phyloP scores from a whole-genome alignment of 768 basidiomycete species.

The Cystofilobasidium ferigula region DNA sequence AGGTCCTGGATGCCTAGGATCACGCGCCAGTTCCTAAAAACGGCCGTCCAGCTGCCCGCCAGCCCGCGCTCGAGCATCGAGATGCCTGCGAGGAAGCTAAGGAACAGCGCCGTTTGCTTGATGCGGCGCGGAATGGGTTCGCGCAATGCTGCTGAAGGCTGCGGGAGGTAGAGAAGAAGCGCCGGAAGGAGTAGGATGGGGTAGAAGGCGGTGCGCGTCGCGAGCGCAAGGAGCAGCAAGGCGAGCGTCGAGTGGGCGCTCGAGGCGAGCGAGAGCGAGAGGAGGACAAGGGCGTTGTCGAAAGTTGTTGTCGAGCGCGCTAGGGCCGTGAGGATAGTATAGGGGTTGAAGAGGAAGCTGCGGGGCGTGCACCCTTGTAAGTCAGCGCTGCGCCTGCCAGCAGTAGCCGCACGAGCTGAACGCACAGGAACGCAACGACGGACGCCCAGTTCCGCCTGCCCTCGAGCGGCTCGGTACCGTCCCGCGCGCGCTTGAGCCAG shows the following conservation, averaged over 20 bases:
- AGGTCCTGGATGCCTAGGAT: constrained; percentile 65
- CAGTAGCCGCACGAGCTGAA: constrained; percentile 23
- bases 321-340: constrained; percentile 64
- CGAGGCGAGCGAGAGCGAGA: constrained; percentile 56
- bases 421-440: constrained; percentile 58
- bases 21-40: neutral
- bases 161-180: constrained; percentile 53
- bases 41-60: constrained; percentile 12
- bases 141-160: too few species aligned
- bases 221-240: constrained; percentile 57
- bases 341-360: constrained; percentile 85
- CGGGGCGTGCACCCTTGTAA: neutral
- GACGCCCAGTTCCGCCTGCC: constrained; percentile 46
- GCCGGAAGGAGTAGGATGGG: constrained; percentile 59
- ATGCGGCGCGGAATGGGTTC: too few species aligned
- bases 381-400: neutral
- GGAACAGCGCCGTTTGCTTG: constrained; percentile 29
- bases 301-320: constrained; percentile 72
- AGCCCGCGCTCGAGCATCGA: neutral
- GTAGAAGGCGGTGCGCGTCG: constrained; percentile 62
- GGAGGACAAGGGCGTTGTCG: constrained; percentile 61
- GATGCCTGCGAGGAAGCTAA: neutral
- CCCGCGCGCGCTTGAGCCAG: constrained; percentile 54
- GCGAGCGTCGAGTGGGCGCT: constrained; percentile 36
- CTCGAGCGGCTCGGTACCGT: constrained; percentile 30